A percentile compares a stretch with the other conserved stretches of the same genome.
Evolutionary conservation across 371 early-diverging fungal species (phyloP).

Genomic region (Mortierella sp.): DNA sequence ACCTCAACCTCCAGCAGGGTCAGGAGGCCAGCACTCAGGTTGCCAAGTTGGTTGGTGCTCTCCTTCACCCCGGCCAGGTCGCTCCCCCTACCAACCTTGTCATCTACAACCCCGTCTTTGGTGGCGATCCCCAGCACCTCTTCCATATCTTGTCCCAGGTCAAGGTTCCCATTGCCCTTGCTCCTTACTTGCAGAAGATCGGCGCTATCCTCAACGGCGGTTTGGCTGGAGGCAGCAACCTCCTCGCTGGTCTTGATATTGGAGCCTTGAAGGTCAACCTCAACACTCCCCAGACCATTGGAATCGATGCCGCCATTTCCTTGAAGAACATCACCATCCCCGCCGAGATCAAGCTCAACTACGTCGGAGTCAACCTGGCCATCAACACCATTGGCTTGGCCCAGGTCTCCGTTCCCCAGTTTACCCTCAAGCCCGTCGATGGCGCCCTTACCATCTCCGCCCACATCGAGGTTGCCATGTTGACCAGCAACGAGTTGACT

Average conservation of each 20-base stretch:
- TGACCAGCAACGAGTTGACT: constrained; percentile 33
- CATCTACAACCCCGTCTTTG: constrained; percentile 54
- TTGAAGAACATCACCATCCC: constrained; percentile 49
- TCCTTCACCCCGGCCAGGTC: constrained; percentile 49
- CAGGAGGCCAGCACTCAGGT: constrained; percentile 31
- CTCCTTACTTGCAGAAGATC: constrained; percentile 42
- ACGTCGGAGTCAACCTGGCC: constrained; percentile 50
- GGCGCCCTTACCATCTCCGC: constrained; percentile 38
- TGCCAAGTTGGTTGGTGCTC: constrained; percentile 41
- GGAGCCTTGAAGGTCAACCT: constrained; percentile 43
- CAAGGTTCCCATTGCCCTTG: constrained; percentile 41
- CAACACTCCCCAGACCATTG: constrained; percentile 53
- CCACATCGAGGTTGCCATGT: constrained; percentile 34
- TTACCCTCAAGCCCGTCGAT: constrained; percentile 38
- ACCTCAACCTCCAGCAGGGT: constrained; percentile 37
- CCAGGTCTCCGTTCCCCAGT: constrained; percentile 39
- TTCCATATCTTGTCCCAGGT: constrained; percentile 50
- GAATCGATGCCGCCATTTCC: constrained; percentile 43
- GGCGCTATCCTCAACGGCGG: constrained; percentile 34
- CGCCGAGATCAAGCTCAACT: constrained; percentile 56
- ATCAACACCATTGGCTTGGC: constrained; percentile 44
- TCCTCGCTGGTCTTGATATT: constrained; percentile 46
- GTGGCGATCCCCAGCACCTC: constrained; percentile 47
- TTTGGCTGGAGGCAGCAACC: constrained; percentile 19
- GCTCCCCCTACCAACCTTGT: constrained; percentile 46